These are phyloP conservation scores for Cucumis sativus DNA, from an alignment of 306 rosid species.

Conservation along the genomic window DNA sequence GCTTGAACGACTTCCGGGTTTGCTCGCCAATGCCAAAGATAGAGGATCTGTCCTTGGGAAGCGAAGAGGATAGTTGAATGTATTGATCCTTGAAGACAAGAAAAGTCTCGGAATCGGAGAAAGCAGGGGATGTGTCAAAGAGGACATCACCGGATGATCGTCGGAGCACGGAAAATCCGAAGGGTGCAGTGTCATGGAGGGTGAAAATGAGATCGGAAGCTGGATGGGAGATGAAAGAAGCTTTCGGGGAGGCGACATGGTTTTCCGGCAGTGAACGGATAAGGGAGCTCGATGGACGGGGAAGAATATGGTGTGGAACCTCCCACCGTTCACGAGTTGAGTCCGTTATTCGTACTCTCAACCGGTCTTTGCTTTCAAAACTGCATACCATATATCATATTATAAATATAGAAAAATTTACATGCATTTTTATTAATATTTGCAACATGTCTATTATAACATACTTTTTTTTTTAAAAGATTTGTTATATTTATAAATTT, in stretches of 20 bases:
- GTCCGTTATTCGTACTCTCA: conserved; percentile 49
- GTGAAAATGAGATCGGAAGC: conserved; percentile 49
- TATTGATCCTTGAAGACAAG: conserved; percentile 65
- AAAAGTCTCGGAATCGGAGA: conserved; percentile 23
- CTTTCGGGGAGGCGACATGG: neutral
- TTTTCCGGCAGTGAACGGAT: conserved; percentile 4
- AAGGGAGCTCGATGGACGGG: conserved; percentile 16
- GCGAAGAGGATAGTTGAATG: conserved; percentile 57
- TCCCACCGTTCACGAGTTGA: conserved; percentile 54
- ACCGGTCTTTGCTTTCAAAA: conserved; percentile 36
- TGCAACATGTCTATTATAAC: too few species aligned
- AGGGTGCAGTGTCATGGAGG: conserved; percentile 53
- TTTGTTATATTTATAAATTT: too few species aligned
- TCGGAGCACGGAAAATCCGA: conserved; percentile 55
- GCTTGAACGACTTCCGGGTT: conserved; percentile 49
- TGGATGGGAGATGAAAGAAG: conserved; percentile 16
- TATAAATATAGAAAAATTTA: too few species aligned
- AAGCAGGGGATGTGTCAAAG: conserved; percentile 36
- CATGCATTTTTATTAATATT: too few species aligned
- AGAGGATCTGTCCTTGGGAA: conserved; percentile 36
- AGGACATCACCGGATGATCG: conserved; percentile 43
- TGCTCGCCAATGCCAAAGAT: conserved; percentile 73
- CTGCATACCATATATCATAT: conserved; percentile 14
- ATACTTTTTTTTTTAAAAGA: too few species aligned
- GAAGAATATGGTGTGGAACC: conserved; percentile 41